Evolutionary conservation across 164 flowering plant species (phyloP).

Genomic region (Magnolia changhungtana): DNA sequence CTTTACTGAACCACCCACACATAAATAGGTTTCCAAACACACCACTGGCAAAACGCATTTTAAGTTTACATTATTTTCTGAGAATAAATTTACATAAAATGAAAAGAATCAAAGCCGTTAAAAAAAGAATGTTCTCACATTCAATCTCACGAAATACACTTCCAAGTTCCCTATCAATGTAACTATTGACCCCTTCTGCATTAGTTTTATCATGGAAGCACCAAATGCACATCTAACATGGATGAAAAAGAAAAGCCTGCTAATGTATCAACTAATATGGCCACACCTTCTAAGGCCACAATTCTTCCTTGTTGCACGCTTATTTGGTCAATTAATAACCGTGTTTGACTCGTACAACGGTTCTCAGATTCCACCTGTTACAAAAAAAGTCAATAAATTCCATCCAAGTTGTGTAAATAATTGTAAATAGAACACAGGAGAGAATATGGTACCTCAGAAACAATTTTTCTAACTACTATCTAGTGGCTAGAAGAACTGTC

Average conservation of each 20-base stretch:
- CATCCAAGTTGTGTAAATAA: not conserved
- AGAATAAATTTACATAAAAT: no score
- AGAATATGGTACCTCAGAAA: not conserved
- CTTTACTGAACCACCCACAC: no score
- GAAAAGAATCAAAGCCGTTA: no score
- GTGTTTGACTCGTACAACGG: constrained; percentile 70
- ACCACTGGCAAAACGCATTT: no score
- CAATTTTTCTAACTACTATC: not conserved
- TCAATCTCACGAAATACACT: not conserved
- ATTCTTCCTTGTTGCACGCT: constrained; percentile 76
- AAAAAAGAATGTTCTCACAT: not conserved
- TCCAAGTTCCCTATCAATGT: no score
- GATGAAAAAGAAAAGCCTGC: not conserved
- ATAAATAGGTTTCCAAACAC: no score
- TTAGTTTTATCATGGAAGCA: constrained; percentile 2
- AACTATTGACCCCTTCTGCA: not conserved
- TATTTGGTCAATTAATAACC: constrained; percentile 80
- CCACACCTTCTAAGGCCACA: constrained; percentile 73
- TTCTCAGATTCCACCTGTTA: constrained; percentile 78
- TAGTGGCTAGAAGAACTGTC: not conserved
- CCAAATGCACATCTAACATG: constrained; percentile 4
- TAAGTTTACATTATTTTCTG: no score
- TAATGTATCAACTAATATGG: not conserved
- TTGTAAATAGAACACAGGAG: not conserved
- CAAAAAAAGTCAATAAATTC: constrained; percentile 8